Base-by-base conservation (phyloP, 306 rosid genomes). In the Sicyos edulis region DNA sequence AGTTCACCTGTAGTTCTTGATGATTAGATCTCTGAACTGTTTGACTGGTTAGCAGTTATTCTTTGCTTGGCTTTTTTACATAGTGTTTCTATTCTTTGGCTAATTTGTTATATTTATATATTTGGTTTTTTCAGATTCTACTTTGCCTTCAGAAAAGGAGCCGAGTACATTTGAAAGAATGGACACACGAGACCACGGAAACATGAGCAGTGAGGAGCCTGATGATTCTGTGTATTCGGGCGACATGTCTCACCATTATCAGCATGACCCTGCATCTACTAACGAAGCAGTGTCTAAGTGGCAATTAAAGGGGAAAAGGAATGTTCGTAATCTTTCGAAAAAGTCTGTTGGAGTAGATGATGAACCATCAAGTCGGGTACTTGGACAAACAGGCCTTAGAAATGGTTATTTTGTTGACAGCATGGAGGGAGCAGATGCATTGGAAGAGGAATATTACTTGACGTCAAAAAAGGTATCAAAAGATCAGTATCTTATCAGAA, bases 291-390 rank as follows among this genome's bases (percentile, higher is more conserved):
- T 93, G 73, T 91, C 99, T 75, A 91, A 93, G 82, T 93, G 99
- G 99, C 87, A 87, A 75, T 70, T 87, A 76, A 91, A 93, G 83
- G 97, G 97, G 74, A 93, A 93, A 80, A 85, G 97, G 87, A 93
- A 93, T 68, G 86, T 58, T 24, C 92, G 96, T 22, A 88, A 81
- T 83, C 86, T 93, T 77, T 69, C 80, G 5, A 93, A 84, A 75
- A 86, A 86, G 77, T 74, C 87, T 56, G 76, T 24, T 52, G 89
- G 96, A 76, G 44, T 37, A 9, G 83, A 86, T 78, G 79, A 81
- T 67, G 91, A 85, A 77, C 87, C 85, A 70, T 79, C 82, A 76
- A 75, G 81, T 54, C 78, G 55, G 74, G 82, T 73, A 53, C 20
- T 52, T 54, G 77, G 77, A 47, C 78, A 77, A 54, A 73, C 44